Base-by-base conservation (phyloP, 257 asterid genomes). In the Solanum pinnatisectum region DNA sequence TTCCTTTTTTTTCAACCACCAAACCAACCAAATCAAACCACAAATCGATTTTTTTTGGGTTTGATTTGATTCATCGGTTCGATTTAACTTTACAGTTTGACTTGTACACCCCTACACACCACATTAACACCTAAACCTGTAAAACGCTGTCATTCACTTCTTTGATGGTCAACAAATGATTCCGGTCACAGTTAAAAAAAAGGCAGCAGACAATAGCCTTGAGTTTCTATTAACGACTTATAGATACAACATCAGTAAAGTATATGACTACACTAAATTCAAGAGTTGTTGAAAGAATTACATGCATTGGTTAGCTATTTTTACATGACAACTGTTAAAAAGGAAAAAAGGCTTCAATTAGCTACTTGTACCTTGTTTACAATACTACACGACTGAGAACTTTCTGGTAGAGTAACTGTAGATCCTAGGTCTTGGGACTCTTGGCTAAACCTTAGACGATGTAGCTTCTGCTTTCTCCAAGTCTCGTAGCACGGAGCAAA, bases 401-500 rank as follows among this genome's bases (percentile, higher is more conserved):
- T 88, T 89, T 86, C 91, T 44, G 84, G 83, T 87, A 76, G 46
- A 49, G 39, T 33, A 85, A 27, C 42, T 46, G 78, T 71, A 23
- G 87, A 63, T 35, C 87, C 88, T 84, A 86, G 14, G 84, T 88
- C 91, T 68, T n/a, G 79, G 83, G 67, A 59, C 87, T 88, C 92
- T 60, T n/a, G 70, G 87, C 82, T 79, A 46, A 39, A 52, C 63
- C 92, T 92, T 92, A 92, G 94, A 65, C 92, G 89, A 13, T 27
- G 90, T 88, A 91, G 85, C 92, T 93, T 93, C 11, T 90, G 94
- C 90, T 90, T 93, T 91, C 92, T 91, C 15, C 92, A 20, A 40
- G 93, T 89, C 89, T 93, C 94, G 16, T 87, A 93, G 90, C 98
- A 93, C 6, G 94, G 91, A 70, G 84, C 30, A 37, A 97, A 96